Percentiles rank a stretch among this genome's conserved stretches.
phyloP scores from a whole-genome alignment of 768 basidiomycete species.

The Clavulina sp. region DNA sequence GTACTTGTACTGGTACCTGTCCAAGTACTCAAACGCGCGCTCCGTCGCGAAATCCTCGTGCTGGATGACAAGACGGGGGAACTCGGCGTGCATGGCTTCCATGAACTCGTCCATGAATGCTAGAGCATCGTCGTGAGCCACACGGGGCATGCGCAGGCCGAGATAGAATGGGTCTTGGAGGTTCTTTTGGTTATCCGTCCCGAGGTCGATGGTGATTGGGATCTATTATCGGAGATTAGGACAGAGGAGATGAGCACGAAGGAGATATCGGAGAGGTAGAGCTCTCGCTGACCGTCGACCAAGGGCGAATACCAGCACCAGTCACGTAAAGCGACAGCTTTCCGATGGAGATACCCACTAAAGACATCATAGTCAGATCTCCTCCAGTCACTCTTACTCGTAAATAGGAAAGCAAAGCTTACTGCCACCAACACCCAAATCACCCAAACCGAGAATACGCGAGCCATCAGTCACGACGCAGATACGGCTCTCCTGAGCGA shows the following conservation, averaged over 20 bases:
- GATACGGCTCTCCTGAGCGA: constrained; percentile 60
- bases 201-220: constrained; percentile 52
- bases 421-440: constrained; percentile 12
- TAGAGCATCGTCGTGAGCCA: too few relatives aligned
- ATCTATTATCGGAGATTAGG: constrained; percentile 42
- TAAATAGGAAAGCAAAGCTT: too few relatives aligned
- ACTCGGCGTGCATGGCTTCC: constrained; percentile 52
- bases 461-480: constrained; percentile 82
- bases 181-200: constrained; percentile 51
- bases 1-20: constrained; percentile 43
- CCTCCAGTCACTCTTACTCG: too few relatives aligned
- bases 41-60: constrained; percentile 92
- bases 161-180: constrained; percentile 49
- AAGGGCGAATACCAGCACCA: constrained; percentile 40
- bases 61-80: constrained; percentile 72
- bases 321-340: constrained; percentile 77
- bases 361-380: not conserved
- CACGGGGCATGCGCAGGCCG: too few relatives aligned
- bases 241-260: too few relatives aligned
- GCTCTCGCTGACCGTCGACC: constrained; percentile 67
- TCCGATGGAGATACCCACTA: constrained; percentile 72
- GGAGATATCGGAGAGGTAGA: constrained; percentile 20
- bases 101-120: constrained; percentile 92
- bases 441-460: constrained; percentile 75
- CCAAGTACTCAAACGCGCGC: constrained; percentile 56